Evolutionary conservation across 2,329 filamentous ascomycete genomes (phyloP), one percentile per base, ranked within the genome.

Genomic region (Aspergillus pseudonomiae): DNA sequence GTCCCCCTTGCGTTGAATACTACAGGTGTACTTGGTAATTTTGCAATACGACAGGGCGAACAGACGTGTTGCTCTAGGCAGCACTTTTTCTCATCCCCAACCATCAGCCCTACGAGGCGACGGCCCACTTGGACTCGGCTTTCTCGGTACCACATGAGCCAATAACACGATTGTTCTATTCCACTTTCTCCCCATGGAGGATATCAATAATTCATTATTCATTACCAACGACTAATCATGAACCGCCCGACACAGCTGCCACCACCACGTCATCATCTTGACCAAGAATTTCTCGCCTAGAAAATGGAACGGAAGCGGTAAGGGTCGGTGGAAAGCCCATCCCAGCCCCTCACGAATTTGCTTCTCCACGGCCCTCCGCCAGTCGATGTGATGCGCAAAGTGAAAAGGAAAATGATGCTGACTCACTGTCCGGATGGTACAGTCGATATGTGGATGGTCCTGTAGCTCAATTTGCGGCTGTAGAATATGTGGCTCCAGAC

Each of bases 321-420:
- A 52, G 21, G 65, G 65, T 32, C 63, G 59, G n/a, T 63, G 63
- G 53, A 66, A 67, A 14, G 63, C 65, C 61, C 63, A 61, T 21
- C 63, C 60, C 30, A 68, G 41, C 43, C 65, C 65, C 60, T 67
- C 66, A 1, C 66, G 65, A 19, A 68, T 61, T 46, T 68, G 66
- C 57, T 60, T 61, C 43, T 66, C 65, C 54, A 68, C 65, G 9
- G 65, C 59, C 28, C 58, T 59, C 4, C 65, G 59, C 66, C 66
- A 68, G 59, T 68, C 65, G 39, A 68, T 57, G 21, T 66, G 65
- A 36, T 68, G 66, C n/a, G 66, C 59, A 53, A 68, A 67, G 43
- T 68, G 65, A 26, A 68, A 65, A 1, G 66, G 65, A n/a, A 68
- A 68, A 19, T 68, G 63, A 57, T 67, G 66, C n/a, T 65, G 66